These are phyloP conservation scores for Rhizopogon salebrosus DNA, from an alignment of 768 basidiomycete species.

Conservation along the genomic window DNA sequence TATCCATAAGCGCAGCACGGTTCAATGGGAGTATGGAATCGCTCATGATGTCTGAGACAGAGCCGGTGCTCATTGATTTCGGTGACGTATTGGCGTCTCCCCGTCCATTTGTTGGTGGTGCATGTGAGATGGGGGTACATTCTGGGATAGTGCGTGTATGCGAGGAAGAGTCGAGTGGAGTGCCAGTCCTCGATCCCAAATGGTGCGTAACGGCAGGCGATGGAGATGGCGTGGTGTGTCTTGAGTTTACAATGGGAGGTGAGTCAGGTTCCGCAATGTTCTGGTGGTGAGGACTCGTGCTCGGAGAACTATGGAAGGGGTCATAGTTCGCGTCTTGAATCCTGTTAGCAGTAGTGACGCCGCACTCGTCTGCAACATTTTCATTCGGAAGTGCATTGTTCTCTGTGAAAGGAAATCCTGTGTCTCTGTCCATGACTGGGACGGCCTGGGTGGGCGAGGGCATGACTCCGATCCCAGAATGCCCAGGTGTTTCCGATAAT, in stretches of 20 bases:
- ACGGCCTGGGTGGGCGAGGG: slow-evolving; percentile 5
- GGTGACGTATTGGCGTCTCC: background rate
- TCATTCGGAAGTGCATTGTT: background rate
- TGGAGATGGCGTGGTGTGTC: background rate
- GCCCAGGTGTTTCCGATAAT: too few relatives aligned
- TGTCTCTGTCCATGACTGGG: slow-evolving; percentile 2
- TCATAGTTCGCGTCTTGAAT: background rate
- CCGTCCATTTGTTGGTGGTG: background rate
- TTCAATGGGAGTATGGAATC: background rate
- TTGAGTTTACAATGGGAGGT: background rate
- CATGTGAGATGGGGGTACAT: background rate
- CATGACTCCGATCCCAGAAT: too few relatives aligned
- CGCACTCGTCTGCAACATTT: background rate
- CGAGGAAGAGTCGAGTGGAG: slow-evolving; percentile 10
- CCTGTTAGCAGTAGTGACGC: background rate
- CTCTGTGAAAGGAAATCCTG: background rate
- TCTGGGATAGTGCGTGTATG: slow-evolving; percentile 1
- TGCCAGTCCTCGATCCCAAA: too few relatives aligned
- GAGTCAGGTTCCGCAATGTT: background rate
- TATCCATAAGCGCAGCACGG: slow-evolving; percentile 1
- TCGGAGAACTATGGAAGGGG: background rate
- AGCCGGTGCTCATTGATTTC: background rate
- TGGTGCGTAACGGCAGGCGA: background rate
- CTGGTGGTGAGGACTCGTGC: too few relatives aligned
- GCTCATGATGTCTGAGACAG: background rate